phyloP scores from a whole-genome alignment of 2,329 filamentous ascomycete genomes.

The Nemania diffusa region DNA sequence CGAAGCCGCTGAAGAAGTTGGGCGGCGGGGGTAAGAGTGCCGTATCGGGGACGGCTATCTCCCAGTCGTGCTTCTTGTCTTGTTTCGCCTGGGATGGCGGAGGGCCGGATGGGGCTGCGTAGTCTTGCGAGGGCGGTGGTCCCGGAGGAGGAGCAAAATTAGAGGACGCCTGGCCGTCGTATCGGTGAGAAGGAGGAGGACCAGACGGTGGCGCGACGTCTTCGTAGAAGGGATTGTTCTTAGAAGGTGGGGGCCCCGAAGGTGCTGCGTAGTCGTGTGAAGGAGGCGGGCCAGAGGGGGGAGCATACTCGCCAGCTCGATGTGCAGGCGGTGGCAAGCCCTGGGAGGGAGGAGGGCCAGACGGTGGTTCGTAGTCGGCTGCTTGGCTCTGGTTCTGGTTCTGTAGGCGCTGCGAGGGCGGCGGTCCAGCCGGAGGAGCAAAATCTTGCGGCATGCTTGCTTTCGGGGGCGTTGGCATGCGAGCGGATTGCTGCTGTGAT shows the following conservation, averaged over 20 bases:
- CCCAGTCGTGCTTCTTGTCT: slow-evolving; percentile 72
- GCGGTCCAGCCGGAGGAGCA: slow-evolving; percentile 27
- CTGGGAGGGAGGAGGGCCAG: slow-evolving; percentile 46
- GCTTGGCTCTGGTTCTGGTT: slow-evolving; percentile 30
- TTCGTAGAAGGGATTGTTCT: slow-evolving; percentile 39
- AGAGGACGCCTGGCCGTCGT: slow-evolving; percentile 31
- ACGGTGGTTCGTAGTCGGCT: slow-evolving; percentile 45
- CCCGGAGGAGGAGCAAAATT: slow-evolving; percentile 52
- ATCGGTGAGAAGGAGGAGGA: slow-evolving; percentile 37
- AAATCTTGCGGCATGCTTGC: slow-evolving; percentile 41
- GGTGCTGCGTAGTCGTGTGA: slow-evolving; percentile 45
- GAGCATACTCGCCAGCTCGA: slow-evolving; percentile 24
- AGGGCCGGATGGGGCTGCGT: slow-evolving; percentile 46
- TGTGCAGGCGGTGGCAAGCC: slow-evolving; percentile 31
- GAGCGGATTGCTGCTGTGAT: slow-evolving; percentile 36
- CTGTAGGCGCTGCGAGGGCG: slow-evolving; percentile 22
- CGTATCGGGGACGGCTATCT: slow-evolving; percentile 75
- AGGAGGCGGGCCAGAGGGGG: slow-evolving; percentile 40
- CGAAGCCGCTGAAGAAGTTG: slow-evolving; percentile 70
- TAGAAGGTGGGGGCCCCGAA: slow-evolving; percentile 49
- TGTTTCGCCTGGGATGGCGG: slow-evolving; percentile 46
- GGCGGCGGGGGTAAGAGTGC: slow-evolving; percentile 78
- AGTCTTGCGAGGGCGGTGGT: slow-evolving; percentile 49
- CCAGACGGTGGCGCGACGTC: slow-evolving; percentile 27
- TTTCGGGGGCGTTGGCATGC: slow-evolving; percentile 37